Conservation (phyloP, 1,139 yeast genomes). For the Yamadazyma buinensis region DNA sequence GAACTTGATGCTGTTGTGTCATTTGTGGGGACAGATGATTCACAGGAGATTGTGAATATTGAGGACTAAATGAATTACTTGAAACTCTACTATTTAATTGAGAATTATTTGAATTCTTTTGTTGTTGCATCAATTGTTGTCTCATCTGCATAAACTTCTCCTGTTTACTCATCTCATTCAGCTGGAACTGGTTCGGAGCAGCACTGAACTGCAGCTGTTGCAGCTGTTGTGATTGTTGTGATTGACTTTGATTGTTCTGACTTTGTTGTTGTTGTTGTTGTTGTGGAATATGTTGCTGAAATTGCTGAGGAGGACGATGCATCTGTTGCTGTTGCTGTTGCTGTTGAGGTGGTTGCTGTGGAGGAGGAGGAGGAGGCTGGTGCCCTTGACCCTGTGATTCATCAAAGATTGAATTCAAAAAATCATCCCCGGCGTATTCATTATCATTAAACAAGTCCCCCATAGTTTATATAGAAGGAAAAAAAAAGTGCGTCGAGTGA, state of each 20-base stretch:
- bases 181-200: conserved; percentile 10
- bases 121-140: conserved; percentile 39
- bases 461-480: no score
- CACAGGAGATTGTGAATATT: not conserved
- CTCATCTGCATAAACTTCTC: conserved; percentile 34
- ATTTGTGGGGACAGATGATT: conserved; percentile 5
- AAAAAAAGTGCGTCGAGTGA: not conserved
- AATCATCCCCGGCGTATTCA: conserved; percentile 33
- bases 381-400: conserved; percentile 18
- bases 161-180: conserved; percentile 13
- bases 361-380: conserved; percentile 21
- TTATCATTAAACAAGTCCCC: conserved; percentile 43
- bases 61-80: conserved; percentile 6
- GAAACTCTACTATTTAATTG: conserved; percentile 4
- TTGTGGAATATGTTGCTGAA: not conserved
- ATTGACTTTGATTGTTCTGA: not conserved
- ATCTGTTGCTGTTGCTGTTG: not conserved
- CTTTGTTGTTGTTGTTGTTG: not conserved
- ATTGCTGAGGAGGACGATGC: not conserved
- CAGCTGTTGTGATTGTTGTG: conserved; percentile 1
- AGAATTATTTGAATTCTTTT: conserved; percentile 12
- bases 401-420: conserved; percentile 36
- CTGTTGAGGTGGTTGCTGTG: conserved; percentile 6
- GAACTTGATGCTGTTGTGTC: conserved; percentile 6
- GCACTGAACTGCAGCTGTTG: not conserved